A percentile compares a stretch with the other conserved stretches of the same genome.
Evolutionary conservation across 225 moss, liverwort and hornwort species (phyloP).

Genomic region (Neckera pumila): DNA sequence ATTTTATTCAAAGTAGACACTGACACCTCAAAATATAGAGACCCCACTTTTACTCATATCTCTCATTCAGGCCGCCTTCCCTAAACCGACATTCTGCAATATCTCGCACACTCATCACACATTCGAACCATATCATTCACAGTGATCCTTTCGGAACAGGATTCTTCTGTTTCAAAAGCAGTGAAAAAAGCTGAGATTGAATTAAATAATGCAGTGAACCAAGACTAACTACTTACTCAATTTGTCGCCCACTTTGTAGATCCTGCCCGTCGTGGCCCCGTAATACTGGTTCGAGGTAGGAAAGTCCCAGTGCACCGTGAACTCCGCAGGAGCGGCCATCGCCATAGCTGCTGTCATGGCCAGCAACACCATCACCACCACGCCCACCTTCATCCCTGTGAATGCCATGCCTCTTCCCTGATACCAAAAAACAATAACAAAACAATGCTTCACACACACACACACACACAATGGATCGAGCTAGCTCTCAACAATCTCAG

Average conservation of each 20-base stretch:
- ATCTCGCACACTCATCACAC: neutral
- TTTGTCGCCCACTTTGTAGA: conserved; percentile 19
- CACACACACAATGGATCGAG: neutral
- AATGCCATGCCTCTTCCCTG: neutral
- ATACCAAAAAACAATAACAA: no score
- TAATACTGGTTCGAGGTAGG: neutral
- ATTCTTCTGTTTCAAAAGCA: neutral
- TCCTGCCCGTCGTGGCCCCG: neutral
- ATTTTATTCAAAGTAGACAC: neutral
- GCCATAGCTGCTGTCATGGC: neutral
- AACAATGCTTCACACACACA: neutral
- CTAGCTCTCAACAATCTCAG: neutral
- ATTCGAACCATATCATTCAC: neutral
- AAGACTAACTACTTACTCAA: neutral
- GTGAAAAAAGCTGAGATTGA: neutral
- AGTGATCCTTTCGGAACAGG: neutral
- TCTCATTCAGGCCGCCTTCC: neutral
- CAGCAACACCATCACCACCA: neutral
- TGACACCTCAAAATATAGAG: neutral
- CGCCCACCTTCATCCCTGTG: neutral
- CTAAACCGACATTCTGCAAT: neutral
- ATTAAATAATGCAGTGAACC: neutral
- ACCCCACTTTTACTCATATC: neutral
- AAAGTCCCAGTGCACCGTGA: conserved; percentile 6
- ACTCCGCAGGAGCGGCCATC: neutral